Evolutionary conservation across 495 filamentous ascomycete genomes (phyloP).

Genomic region (Oidiodendron maius): DNA sequence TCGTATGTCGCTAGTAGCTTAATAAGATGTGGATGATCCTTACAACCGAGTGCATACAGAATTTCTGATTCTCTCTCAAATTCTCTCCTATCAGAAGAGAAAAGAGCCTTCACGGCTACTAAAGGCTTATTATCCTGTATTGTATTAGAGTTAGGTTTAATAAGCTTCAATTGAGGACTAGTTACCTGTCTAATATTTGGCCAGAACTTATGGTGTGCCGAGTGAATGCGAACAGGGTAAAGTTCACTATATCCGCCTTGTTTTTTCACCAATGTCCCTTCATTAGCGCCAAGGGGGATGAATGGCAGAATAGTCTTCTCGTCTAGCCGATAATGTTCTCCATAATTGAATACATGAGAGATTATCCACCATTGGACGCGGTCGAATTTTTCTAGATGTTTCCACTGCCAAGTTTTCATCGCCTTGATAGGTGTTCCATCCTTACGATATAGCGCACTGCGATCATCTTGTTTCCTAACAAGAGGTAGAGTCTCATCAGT

Average conservation of each 20-base stretch:
- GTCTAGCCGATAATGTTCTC: constrained; percentile 6
- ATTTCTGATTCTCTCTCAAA: constrained; percentile 8
- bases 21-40: constrained; percentile 3
- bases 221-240: constrained; percentile 15
- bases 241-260: constrained; percentile 17
- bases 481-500: constrained; percentile 11
- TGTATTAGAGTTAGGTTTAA: neutral
- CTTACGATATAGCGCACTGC: constrained; percentile 1
- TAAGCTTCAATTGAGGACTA: neutral
- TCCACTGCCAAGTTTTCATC: constrained; percentile 2
- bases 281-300: constrained; percentile 3
- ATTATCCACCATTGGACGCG: constrained; percentile 14
- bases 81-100: neutral
- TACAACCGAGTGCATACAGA: neutral
- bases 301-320: constrained; percentile 11
- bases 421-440: constrained; percentile 6
- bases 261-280: neutral
- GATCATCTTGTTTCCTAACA: neutral
- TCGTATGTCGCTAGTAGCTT: constrained; percentile 10
- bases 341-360: constrained; percentile 3
- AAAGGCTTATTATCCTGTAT: neutral
- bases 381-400: constrained; percentile 13
- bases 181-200: too few species aligned
- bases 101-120: neutral
- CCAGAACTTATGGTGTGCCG: constrained; percentile 19